Evolutionary conservation across 176 grass and related monocot species (phyloP), one percentile per base, ranked within the genome.

Genomic region (Bolboschoenus planiculmis): DNA sequence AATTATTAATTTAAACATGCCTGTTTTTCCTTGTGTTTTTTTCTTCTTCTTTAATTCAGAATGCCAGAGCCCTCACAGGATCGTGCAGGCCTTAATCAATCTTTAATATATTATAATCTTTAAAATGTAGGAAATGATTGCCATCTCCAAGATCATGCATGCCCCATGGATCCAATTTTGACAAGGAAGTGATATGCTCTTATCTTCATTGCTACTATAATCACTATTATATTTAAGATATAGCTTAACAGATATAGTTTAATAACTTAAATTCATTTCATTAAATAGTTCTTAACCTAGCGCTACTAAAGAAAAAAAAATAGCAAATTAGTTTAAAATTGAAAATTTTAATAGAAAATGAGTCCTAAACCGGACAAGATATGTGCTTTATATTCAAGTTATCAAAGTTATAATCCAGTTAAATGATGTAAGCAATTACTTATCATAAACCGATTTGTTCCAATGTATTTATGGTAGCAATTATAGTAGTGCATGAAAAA

Each of bases 21-120:
- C 15, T n/a, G 4, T 9, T 67, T 67, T 67, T 67, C 16, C 33
- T 67, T 67, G 31, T 34, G 5, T 37, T 37, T 20, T 6, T 66
- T 37, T 66, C 34, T 64, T 20, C 20, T 66, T 66, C 33, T 20
- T 20, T 67, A 66, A 20, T 66, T 18, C 15, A 64, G 14, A 70
- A 40, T 21, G 65, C 33, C 60, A 14, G 60, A 64, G 18, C 34
- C 61, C 61, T 35, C 18, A 5, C 14, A 42, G 9, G 8, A 70
- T 70, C 65, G 65, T 70, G 65, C 65, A 70, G 36, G 65, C 65
- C 65, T 70, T 70, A 42, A 70, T 70, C 65, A 70, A n/a, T 70
- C 35, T 70, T 70, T 42, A 40, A 63, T 63, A 63, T 33, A 10
- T 59, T 59, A 20, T 67, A 18, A 36, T 10, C 2, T 7, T 68